A percentile compares a stretch with the other conserved stretches of the same genome.
These are phyloP conservation scores for Alternaria infectoria DNA, from an alignment of 2,329 filamentous ascomycete genomes.

Conservation along the genomic window DNA sequence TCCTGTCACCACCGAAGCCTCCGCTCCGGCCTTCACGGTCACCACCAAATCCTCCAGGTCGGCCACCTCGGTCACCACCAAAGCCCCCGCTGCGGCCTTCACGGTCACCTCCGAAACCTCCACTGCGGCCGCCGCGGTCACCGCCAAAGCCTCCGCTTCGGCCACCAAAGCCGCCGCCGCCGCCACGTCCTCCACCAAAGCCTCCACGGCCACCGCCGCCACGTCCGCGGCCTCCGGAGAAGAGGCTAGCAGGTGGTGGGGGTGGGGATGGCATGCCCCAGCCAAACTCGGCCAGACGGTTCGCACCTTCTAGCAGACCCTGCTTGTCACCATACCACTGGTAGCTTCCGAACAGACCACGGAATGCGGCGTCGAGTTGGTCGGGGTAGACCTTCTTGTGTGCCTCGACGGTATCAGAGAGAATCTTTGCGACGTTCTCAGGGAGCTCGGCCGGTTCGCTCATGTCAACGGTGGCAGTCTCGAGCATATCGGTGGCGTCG, in stretches of 20 bases:
- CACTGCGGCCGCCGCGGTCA: constrained; percentile 11
- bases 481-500: constrained; percentile 59
- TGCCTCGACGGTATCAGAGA: constrained; percentile 54
- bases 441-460: constrained; percentile 51
- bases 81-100: constrained; percentile 1
- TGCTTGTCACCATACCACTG: constrained; percentile 52
- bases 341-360: constrained; percentile 63
- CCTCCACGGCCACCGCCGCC: constrained; percentile 15
- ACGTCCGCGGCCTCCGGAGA: constrained; percentile 18
- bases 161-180: constrained; percentile 19
- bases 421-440: constrained; percentile 50
- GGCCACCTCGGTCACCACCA: constrained; percentile 7
- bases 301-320: constrained; percentile 52
- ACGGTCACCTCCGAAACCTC: constrained; percentile 3
- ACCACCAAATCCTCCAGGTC: neutral
- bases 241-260: constrained; percentile 33
- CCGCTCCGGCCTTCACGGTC: neutral
- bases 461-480: constrained; percentile 58
- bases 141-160: constrained; percentile 7
- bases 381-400: constrained; percentile 52
- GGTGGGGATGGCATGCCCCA: constrained; percentile 56
- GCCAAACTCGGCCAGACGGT: constrained; percentile 54
- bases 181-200: constrained; percentile 21
- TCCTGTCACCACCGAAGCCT: constrained; percentile 1
- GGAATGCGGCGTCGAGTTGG: constrained; percentile 60